Conservation (phyloP, 257 asterid species). For the Agastache rugosa region DNA sequence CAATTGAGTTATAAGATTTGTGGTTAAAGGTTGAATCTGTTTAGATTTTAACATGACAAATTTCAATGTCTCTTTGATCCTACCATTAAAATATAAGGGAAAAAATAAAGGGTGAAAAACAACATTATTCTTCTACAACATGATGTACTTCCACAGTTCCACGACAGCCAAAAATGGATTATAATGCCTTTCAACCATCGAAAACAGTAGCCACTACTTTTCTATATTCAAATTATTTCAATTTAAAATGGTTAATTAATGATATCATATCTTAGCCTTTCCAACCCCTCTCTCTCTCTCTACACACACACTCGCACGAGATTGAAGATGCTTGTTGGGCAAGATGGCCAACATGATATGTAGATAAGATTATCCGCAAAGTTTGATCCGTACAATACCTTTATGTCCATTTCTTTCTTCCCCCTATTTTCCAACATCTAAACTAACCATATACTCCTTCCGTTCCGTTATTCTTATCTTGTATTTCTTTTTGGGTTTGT, state of each 20-base stretch:
- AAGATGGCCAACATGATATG: constrained; percentile 35
- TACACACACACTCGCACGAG: not conserved
- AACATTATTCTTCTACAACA: no score
- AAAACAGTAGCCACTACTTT: not conserved
- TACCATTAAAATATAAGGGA: no score
- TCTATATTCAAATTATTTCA: constrained; percentile 14
- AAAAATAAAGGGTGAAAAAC: no score
- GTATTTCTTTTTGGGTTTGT: no score
- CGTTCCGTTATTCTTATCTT: no score
- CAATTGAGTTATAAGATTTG: no score
- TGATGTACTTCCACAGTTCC: no score
- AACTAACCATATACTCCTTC: not conserved
- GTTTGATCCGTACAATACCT: constrained; percentile 26
- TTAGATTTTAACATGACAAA: no score
- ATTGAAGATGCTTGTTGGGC: constrained; percentile 3
- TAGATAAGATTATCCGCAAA: constrained; percentile 35
- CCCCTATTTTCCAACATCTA: constrained; percentile 33
- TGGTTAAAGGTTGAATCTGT: no score
- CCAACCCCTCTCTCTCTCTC: not conserved
- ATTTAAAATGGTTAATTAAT: not conserved
- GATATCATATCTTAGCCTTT: not conserved
- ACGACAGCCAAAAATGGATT: no score
- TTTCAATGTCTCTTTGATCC: no score
- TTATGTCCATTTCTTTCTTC: constrained; percentile 23
- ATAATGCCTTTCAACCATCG: no score